Evolutionary conservation across 2,329 filamentous ascomycete genomes (phyloP).

Genomic region (Nothopassalora personata): DNA sequence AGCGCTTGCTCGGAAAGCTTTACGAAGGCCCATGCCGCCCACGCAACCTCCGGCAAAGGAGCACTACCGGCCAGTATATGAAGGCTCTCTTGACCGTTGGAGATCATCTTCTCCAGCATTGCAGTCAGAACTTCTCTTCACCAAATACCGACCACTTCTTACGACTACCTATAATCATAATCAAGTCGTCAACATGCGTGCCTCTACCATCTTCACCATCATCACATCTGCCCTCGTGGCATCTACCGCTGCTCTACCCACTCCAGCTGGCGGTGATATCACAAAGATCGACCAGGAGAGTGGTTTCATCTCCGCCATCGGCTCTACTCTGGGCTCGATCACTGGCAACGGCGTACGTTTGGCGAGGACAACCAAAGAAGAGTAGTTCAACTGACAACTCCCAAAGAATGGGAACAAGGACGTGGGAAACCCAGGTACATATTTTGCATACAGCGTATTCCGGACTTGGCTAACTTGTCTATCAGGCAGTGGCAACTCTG

Average conservation of each 20-base stretch:
- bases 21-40: background rate
- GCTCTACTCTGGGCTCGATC: background rate
- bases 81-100: background rate
- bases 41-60: background rate
- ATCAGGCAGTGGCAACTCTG: no score
- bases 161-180: background rate
- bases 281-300: background rate
- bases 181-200: slow-evolving; percentile 6
- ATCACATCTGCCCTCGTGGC: slow-evolving; percentile 6
- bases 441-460: no score
- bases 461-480: no score
- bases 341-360: background rate
- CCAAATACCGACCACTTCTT: background rate
- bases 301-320: background rate
- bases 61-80: background rate
- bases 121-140: background rate
- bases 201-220: slow-evolving; percentile 11
- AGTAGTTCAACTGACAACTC: background rate
- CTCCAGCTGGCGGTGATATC: background rate
- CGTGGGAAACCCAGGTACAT: no score
- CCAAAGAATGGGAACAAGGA: background rate
- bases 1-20: background rate
- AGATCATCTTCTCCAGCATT: background rate
- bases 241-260: background rate
- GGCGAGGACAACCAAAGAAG: background rate